phyloP scores from a whole-genome alignment of 768 basidiomycete species.

The Suillus variegatus region DNA sequence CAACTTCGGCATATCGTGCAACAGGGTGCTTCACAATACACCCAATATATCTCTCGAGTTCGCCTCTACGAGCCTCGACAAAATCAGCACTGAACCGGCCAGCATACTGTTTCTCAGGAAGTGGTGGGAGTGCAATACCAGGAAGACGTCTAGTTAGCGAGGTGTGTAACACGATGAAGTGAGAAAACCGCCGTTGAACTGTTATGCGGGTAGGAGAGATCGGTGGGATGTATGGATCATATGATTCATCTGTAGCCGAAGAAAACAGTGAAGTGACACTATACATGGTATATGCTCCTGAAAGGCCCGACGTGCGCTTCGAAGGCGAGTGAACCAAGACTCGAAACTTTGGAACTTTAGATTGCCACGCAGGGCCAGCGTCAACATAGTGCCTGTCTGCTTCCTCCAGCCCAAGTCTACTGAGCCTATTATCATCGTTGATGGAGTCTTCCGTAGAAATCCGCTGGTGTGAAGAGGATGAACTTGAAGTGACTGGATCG shows the following conservation, averaged over 20 bases:
- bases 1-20: conserved; percentile 73
- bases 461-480: conserved; percentile 27
- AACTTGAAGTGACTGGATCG: conserved; percentile 19
- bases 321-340: conserved; percentile 80
- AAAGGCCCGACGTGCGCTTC: conserved; percentile 66
- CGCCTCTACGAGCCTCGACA: conserved; percentile 78
- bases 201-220: conserved; percentile 58
- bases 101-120: conserved; percentile 85
- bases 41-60: conserved; percentile 77
- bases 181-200: conserved; percentile 81
- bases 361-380: conserved; percentile 69
- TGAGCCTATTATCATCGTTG: conserved; percentile 43
- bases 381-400: conserved; percentile 74
- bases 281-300: conserved; percentile 76
- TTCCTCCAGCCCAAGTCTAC: conserved; percentile 49
- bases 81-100: conserved; percentile 81
- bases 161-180: conserved; percentile 78
- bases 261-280: conserved; percentile 73
- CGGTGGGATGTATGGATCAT: conserved; percentile 23
- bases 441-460: conserved; percentile 34
- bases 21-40: conserved; percentile 75
- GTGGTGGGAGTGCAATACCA: conserved; percentile 75
- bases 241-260: conserved; percentile 18
- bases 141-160: conserved; percentile 69
- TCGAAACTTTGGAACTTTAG: conserved; percentile 70